Percentiles rank a stretch among this genome's conserved stretches.
These are phyloP conservation scores for Eucalyptus curtisii DNA, from an alignment of 345 rosid genomes.

Conservation along the genomic window DNA sequence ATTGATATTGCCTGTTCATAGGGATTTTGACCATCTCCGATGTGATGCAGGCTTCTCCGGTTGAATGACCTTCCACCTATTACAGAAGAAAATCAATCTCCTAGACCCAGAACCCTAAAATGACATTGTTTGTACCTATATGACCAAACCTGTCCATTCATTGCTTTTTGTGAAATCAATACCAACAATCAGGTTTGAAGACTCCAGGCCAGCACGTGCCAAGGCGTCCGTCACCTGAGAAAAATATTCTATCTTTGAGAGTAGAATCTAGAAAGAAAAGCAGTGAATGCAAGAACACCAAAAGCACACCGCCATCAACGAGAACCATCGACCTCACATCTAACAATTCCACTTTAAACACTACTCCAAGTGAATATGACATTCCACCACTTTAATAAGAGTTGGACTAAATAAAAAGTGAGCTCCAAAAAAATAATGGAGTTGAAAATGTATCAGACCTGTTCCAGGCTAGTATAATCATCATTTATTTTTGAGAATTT, in stretches of 20 bases:
- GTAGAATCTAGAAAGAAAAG: background rate
- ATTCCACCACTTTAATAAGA: background rate
- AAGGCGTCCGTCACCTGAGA: conserved; percentile 54
- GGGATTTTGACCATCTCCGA: background rate
- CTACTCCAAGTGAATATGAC: background rate
- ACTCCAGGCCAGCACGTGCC: conserved; percentile 59
- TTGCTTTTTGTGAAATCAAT: conserved; percentile 84
- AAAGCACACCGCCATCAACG: background rate
- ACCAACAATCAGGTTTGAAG: conserved; percentile 73
- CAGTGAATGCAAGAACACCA: background rate
- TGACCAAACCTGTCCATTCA: conserved; percentile 62
- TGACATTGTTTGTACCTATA: background rate
- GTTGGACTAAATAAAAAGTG: background rate
- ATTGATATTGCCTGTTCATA: background rate
- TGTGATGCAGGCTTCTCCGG: background rate
- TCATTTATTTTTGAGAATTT: conserved; percentile 63
- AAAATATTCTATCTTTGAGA: background rate
- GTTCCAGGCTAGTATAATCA: conserved; percentile 46
- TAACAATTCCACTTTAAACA: background rate
- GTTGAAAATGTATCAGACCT: conserved; percentile 12
- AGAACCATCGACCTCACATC: background rate
- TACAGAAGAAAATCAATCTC: background rate
- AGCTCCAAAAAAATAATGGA: background rate
- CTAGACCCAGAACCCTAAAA: background rate
- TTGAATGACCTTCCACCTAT: background rate